These are phyloP conservation scores for Metschnikowia continentalis DNA, from an alignment of 805 yeast genomes.

Conservation along the genomic window DNA sequence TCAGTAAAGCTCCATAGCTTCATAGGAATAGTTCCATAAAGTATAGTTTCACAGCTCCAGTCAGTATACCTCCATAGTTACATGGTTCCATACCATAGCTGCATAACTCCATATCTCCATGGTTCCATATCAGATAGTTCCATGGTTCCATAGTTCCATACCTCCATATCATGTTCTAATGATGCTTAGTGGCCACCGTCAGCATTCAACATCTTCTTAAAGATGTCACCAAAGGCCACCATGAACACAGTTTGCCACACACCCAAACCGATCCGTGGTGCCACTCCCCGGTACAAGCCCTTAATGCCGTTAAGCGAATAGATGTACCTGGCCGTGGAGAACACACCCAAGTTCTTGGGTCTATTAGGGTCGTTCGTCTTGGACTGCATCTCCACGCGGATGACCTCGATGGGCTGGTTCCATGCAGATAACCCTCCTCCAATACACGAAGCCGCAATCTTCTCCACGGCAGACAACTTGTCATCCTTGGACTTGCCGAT, in stretches of 20 bases:
- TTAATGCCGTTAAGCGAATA: conserved; percentile 76
- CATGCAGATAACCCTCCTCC: conserved; percentile 98
- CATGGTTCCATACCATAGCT: too few relatives aligned
- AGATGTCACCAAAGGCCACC: conserved; percentile 96
- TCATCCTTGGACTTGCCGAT: conserved; percentile 56
- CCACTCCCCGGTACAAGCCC: conserved; percentile 93
- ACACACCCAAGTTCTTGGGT: conserved; percentile 84
- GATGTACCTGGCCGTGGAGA: conserved; percentile 75
- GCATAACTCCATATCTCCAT: too few relatives aligned
- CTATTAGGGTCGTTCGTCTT: conserved; percentile 91
- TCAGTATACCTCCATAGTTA: too few relatives aligned
- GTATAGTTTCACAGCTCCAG: too few relatives aligned
- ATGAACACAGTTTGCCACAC: conserved; percentile 98
- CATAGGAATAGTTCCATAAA: too few relatives aligned
- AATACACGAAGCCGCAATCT: conserved; percentile 76
- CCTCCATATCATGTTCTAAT: too few relatives aligned
- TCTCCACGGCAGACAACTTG: conserved; percentile 70
- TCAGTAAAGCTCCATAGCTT: too few relatives aligned
- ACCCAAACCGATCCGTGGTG: conserved; percentile 95
- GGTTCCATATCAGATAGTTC: too few relatives aligned
- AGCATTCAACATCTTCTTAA: conserved; percentile 39
- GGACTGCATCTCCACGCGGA: conserved; percentile 97
- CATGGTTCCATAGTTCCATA: too few relatives aligned
- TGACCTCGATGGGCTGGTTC: conserved; percentile 98
- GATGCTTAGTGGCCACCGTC: conserved; percentile 24